These are phyloP conservation scores for Clavispora phyllophila DNA, from an alignment of 805 yeast species.

Conservation along the genomic window DNA sequence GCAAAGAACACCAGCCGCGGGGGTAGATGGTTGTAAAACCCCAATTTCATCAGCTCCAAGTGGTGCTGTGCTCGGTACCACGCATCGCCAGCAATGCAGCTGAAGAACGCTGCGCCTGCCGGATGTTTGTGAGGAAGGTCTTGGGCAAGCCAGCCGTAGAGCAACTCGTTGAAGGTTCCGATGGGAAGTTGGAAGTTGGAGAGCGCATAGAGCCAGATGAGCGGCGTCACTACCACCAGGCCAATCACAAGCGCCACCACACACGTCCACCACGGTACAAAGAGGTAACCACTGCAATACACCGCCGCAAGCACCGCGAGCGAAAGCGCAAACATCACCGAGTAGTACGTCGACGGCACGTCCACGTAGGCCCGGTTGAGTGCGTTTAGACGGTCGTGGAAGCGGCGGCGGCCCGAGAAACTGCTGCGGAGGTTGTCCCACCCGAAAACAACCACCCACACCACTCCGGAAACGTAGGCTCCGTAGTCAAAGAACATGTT, in stretches of 20 bases:
- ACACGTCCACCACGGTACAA: slow-evolving; percentile 42
- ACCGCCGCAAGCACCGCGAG: slow-evolving; percentile 6
- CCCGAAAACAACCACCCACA: slow-evolving; percentile 41
- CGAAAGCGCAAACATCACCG: slow-evolving; percentile 29
- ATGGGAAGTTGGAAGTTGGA: slow-evolving; percentile 50
- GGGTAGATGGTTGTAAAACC: slow-evolving; percentile 50
- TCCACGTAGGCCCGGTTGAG: slow-evolving; percentile 34
- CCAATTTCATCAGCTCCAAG: slow-evolving; percentile 39
- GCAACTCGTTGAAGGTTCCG: slow-evolving; percentile 47
- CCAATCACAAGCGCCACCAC: slow-evolving; percentile 42
- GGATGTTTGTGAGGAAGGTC: slow-evolving; percentile 33
- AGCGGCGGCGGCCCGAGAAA: slow-evolving; percentile 7
- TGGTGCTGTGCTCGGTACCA: slow-evolving; percentile 47
- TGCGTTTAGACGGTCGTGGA: slow-evolving; percentile 41
- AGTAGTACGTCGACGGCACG: slow-evolving; percentile 44
- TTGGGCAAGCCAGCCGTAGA: slow-evolving; percentile 44
- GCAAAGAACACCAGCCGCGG: slow-evolving; percentile 47
- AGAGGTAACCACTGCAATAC: slow-evolving; percentile 19
- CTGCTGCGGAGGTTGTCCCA: slow-evolving; percentile 13
- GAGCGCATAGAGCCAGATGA: slow-evolving; percentile 46
- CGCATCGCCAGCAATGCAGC: slow-evolving; percentile 50
- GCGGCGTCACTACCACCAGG: slow-evolving; percentile 42
- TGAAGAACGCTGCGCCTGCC: slow-evolving; percentile 45
- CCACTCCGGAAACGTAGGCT: slow-evolving; percentile 44
- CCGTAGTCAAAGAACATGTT: slow-evolving; percentile 51